Evolutionary conservation across 495 filamentous ascomycete species (phyloP), one percentile per base, ranked within the genome.

Genomic region (Aspergillus homomorphus): DNA sequence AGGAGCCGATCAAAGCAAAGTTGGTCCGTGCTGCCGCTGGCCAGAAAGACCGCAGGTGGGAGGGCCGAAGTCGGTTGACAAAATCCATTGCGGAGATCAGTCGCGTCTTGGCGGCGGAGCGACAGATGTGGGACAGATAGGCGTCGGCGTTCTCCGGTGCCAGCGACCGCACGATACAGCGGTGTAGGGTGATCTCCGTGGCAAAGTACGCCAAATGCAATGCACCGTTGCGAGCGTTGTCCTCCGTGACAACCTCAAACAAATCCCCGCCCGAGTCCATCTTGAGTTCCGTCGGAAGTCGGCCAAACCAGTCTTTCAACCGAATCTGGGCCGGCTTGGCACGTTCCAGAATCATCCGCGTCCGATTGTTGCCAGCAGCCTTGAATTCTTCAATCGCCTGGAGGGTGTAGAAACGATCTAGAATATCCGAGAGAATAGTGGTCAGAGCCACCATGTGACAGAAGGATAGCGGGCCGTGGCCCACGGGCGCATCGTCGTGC

Each of bases 81-180:
- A 85, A 83, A 51, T 82, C 77, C 76, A 84, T 81, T 26, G 82
- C 80, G 20, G 77, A 80, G 56, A 82, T 81, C 15, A 87, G 71
- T 0, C 80, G 76, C 1, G 80, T 81, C 62, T 84, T 83, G 7
- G 83, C 82, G 20, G 94, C 94, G 22, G 88, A 92, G 53, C 94
- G 94, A 74, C 92, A 97, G 66, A 98, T 96, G 76, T 96, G 91
- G 18, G 92, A 83, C 48, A 96, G 84, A 69, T 80, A 80, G 12
- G 73, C 70, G 62, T 82, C 80, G 20, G 74, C 70, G 48, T 77
- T 70, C 19, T 72, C 67, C 2, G 71, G 63, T 21, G 70, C 66
- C 23, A 86, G 70, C 9, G 77, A 80, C 20, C 82, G 78, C 45
- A 87, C 76, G 56, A 87, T 83, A 64, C 76, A 82, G 26, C 84